A percentile compares a stretch with the other conserved stretches of the same genome.
phyloP scores from a whole-genome alignment of 163 green algal species.

The Trebouxiophyceae sp. region DNA sequence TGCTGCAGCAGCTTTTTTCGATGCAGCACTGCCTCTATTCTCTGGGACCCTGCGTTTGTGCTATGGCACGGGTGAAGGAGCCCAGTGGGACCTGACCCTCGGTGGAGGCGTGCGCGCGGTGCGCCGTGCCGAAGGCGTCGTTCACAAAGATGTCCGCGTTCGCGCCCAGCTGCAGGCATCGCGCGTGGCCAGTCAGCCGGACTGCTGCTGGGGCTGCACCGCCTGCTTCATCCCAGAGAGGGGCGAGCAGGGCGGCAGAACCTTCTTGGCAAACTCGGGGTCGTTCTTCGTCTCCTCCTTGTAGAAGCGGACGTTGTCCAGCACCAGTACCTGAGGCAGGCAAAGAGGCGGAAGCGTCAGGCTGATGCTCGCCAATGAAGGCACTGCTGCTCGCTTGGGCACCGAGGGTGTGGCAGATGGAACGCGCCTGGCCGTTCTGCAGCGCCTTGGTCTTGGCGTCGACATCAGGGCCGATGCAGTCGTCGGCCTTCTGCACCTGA shows the following conservation, averaged over 20 bases:
- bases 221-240: no score
- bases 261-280: slow-evolving; percentile 73
- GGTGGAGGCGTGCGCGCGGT: slow-evolving; percentile 96
- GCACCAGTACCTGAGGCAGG: slow-evolving; percentile 67
- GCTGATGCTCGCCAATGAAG: no score
- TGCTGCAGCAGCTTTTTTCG: no score
- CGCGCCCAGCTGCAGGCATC: slow-evolving; percentile 69
- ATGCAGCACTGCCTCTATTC: no score
- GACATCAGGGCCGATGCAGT: slow-evolving; percentile 88
- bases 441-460: slow-evolving; percentile 53
- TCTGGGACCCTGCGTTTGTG: no score
- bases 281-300: slow-evolving; percentile 97
- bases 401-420: no score
- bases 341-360: background rate
- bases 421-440: slow-evolving; percentile 65
- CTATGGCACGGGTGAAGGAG: no score
- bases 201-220: no score
- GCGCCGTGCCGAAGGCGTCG: slow-evolving; percentile 98
- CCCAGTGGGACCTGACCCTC: no score
- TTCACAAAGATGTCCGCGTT: slow-evolving; percentile 95
- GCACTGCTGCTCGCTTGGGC: no score
- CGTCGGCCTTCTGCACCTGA: slow-evolving; percentile 79
- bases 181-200: no score
- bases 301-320: slow-evolving; percentile 99
- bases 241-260: no score